These are phyloP conservation scores for Phialemoniopsis sp. DNA, from an alignment of 2,329 filamentous ascomycete genomes.

Conservation along the genomic window DNA sequence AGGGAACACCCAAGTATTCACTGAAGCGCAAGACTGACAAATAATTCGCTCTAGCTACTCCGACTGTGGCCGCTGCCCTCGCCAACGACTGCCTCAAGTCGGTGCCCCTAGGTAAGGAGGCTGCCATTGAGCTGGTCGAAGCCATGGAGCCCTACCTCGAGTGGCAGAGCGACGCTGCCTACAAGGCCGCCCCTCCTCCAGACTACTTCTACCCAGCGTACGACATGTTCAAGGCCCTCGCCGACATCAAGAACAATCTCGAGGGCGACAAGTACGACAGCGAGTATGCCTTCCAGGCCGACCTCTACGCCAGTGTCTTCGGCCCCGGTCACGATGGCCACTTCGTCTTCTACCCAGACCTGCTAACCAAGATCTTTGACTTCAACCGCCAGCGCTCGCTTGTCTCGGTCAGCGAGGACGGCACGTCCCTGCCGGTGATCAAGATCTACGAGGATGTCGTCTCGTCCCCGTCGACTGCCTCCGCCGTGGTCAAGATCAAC, in stretches of 20 bases:
- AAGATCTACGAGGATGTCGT: slow-evolving; percentile 36
- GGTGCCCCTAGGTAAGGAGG: slow-evolving; percentile 31
- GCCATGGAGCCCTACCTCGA: slow-evolving; percentile 33
- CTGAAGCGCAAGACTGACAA: not conserved
- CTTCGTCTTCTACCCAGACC: slow-evolving; percentile 34
- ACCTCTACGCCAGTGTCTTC: slow-evolving; percentile 30
- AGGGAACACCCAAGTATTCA: too few relatives aligned
- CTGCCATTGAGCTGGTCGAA: slow-evolving; percentile 31
- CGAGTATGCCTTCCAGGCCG: slow-evolving; percentile 35
- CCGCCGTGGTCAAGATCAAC: slow-evolving; percentile 19
- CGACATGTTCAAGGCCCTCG: slow-evolving; percentile 30
- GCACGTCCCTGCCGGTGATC: slow-evolving; percentile 32
- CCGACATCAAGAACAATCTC: slow-evolving; percentile 23
- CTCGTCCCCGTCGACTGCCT: slow-evolving; percentile 14
- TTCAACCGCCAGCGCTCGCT: slow-evolving; percentile 32
- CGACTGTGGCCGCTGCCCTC: slow-evolving; percentile 27
- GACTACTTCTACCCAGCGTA: slow-evolving; percentile 31
- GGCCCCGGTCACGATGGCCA: slow-evolving; percentile 35
- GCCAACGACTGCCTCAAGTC: slow-evolving; percentile 35
- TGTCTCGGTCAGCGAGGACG: slow-evolving; percentile 30
- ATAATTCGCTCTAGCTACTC: slow-evolving; percentile 11
- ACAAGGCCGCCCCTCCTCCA: slow-evolving; percentile 30
- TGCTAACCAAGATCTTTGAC: slow-evolving; percentile 28
- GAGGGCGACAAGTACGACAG: slow-evolving; percentile 25
- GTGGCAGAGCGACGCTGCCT: slow-evolving; percentile 32